Evolutionary conservation across 1,284 basidiomycete genomes (phyloP), one percentile per base, ranked within the genome.

Genomic region (Cryptococcus hybrid): DNA sequence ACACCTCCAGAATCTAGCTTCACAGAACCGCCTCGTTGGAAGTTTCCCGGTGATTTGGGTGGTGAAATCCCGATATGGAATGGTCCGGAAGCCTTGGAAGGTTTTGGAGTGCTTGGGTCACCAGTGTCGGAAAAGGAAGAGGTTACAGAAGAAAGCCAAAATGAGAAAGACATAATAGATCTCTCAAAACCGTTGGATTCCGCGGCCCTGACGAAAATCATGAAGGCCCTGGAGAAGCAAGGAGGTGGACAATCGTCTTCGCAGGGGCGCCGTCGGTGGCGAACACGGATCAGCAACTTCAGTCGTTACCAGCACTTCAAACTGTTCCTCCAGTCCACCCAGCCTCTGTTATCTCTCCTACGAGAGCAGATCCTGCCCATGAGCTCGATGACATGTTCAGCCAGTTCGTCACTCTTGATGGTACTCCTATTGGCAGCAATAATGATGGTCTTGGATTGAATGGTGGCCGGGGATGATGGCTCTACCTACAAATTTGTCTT

Each of bases 131-230:
- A 24, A 24, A 24, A 24, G 24, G 24, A 24, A 24, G 24, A 24
- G 24, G 24, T 24, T 24, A 24, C 24, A 24, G 24, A 24, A 24
- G 24, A 24, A 24, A 24, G 24, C 24, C 34, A 34, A 37, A 18
- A 42, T 11, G 36, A 18, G 13, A 38, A 39, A 3, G 63, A 76
- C 48, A 56, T 76, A 13, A 73, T 76, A 53, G 74, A 76, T 47
- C 59, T 76, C 6, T 74, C 72, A 4, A 75, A 76, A 58, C 74
- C 74, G 4, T 66, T 76, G 40, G 68, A 76, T 63, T 61, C 73
- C 12, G 56, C 54, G 7, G 70, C 71, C 44, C 61, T 75, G 6
- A 65, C 69, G 43, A 68, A 69, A 37, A 76, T 76, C 51, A 62
- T 76, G 52, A 59, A 64, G 36, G 73, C 73, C 5, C 60, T 76